Evolutionary conservation across 2,329 filamentous ascomycete species (phyloP), one percentile per base, ranked within the genome.

Genomic region (Malbranchea zuffiana): DNA sequence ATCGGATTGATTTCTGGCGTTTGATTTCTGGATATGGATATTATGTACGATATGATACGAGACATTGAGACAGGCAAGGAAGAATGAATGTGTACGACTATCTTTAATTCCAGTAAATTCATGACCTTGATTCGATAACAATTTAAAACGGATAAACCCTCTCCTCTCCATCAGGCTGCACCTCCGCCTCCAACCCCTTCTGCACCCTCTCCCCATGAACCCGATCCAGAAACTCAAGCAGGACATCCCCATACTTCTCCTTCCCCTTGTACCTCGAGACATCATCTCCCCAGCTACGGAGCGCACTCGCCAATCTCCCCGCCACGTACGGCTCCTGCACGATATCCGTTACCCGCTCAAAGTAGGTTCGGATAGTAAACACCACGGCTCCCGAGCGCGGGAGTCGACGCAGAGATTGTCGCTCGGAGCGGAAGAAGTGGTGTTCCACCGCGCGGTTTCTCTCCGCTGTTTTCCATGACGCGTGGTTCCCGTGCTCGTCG

Each of bases 341-440:
- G 40, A 88, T 71, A 11, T 78, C 74, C 0, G 68, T 77, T 19
- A 88, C 60, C 0, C 80, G 80, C 41, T 78, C 72, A 50, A 88
- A 86, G 55, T 88, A 88, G 1, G 82, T 88, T 8, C 82, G 66
- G 34, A 88, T 84, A 0, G 82, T 87, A 50, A 88, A 88, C 3
- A 79, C 72, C 1, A 79, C 64, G 0, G 66, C 75, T 0, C 73
- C 71, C 1, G 65, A 68, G 46, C 59, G 65, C 3, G 75, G 75
- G 41, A 80, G 62, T 32, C 82, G 59, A 8, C 81, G 62, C 35
- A 88, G 52, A 12, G 71, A 74, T 64, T 88, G 82, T 28, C 82
- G 60, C 61, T 88, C 82, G 0, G 77, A 83, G 11, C 85, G 71
- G 57, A 90, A 90, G 52, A 67, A 79, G 55, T 88, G 82, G 44